A percentile compares a stretch with the other conserved stretches of the same genome.
phyloP scores from a whole-genome alignment of 768 basidiomycete genomes.

The Amanita pseudoporphyria region DNA sequence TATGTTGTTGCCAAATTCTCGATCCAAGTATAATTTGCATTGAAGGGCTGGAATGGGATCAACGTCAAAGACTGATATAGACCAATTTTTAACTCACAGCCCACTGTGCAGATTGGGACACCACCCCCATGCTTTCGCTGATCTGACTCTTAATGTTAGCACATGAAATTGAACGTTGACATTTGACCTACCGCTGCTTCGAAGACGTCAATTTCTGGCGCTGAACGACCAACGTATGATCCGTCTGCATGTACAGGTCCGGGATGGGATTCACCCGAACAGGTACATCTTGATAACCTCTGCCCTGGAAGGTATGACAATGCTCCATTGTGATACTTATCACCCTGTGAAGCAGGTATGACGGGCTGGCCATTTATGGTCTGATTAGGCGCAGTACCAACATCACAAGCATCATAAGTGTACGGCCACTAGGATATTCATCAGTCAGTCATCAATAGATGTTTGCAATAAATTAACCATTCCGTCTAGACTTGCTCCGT shows the following conservation, averaged over 20 bases:
- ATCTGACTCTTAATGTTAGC: constrained; percentile 13
- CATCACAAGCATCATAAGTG: constrained; percentile 79
- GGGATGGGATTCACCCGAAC: constrained; percentile 76
- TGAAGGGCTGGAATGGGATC: constrained; percentile 53
- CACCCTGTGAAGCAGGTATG: constrained; percentile 54
- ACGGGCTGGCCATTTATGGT: constrained; percentile 55
- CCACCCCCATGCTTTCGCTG: constrained; percentile 34
- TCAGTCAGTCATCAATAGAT: background rate
- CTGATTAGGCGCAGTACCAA: constrained; percentile 89
- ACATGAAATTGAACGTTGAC: background rate
- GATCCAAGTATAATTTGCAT: constrained; percentile 59
- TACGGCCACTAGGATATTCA: constrained; percentile 56
- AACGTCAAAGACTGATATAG: background rate
- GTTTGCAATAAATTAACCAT: constrained; percentile 30
- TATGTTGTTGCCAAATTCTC: constrained; percentile 36
- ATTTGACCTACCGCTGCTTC: constrained; percentile 55
- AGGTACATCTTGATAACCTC: constrained; percentile 82
- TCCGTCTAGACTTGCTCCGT: constrained; percentile 80
- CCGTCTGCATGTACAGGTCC: constrained; percentile 76
- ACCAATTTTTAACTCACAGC: constrained; percentile 35
- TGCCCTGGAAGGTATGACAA: constrained; percentile 87
- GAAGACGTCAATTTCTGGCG: constrained; percentile 88
- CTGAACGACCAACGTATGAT: constrained; percentile 68
- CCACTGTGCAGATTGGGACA: constrained; percentile 84
- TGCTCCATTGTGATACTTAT: constrained; percentile 35